Evolutionary conservation across 2,329 filamentous ascomycete genomes (phyloP).

Genomic region (Ophiostoma australiae): DNA sequence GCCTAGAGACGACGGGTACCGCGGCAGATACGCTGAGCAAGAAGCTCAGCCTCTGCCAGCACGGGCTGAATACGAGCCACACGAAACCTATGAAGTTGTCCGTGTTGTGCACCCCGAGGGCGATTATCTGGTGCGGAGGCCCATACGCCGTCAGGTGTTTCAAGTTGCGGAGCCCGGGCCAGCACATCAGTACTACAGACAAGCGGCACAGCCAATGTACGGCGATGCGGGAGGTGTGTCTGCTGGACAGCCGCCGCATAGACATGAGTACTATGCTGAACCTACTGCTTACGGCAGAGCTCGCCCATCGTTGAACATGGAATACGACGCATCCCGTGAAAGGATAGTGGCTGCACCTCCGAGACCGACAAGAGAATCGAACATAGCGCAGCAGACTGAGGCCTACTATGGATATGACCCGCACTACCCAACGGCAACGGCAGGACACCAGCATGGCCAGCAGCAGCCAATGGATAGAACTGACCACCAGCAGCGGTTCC

Average conservation of each 20-base stretch:
- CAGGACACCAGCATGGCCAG: not conserved
- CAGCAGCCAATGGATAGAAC: not conserved
- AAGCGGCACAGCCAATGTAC: not conserved
- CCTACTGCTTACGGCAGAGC: not conserved
- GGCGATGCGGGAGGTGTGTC: not conserved
- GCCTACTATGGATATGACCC: not conserved
- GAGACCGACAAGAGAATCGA: not conserved
- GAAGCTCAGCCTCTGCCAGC: constrained; percentile 33
- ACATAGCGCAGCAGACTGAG: not conserved
- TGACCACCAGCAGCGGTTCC: not conserved
- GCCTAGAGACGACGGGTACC: not conserved
- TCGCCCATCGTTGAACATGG: not conserved
- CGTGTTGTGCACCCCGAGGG: constrained; percentile 43
- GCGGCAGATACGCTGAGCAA: not conserved
- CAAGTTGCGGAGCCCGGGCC: not conserved
- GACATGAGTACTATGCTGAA: not conserved
- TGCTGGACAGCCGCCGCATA: not conserved
- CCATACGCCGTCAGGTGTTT: constrained; percentile 29
- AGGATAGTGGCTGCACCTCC: not conserved
- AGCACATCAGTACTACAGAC: not conserved
- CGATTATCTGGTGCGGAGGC: constrained; percentile 45
- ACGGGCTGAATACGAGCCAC: constrained; percentile 36
- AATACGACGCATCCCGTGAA: not conserved
- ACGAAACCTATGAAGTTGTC: constrained; percentile 45
- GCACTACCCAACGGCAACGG: not conserved